These are phyloP conservation scores for Begonia loranthoides DNA, from an alignment of 306 rosid species.

Conservation along the genomic window DNA sequence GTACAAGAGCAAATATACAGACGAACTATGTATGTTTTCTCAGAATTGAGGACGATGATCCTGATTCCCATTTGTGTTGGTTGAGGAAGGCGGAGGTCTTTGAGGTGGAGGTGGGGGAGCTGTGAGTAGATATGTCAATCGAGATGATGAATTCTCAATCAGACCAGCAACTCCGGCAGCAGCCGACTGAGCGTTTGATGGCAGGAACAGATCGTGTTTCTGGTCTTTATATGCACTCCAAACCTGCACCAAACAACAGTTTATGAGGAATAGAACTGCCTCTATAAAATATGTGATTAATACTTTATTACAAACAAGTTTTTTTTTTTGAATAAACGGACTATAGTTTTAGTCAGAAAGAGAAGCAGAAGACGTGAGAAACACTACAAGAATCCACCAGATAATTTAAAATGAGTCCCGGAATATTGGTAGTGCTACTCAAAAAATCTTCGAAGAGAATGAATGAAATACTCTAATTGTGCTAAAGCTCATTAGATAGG, in stretches of 20 bases:
- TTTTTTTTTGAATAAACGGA: no score
- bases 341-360: no score
- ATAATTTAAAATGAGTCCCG: no score
- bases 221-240: slow-evolving; percentile 99
- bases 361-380: no score
- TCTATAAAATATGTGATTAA: no score
- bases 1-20: slow-evolving; percentile 26
- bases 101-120: slow-evolving; percentile 63
- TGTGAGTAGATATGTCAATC: slow-evolving; percentile 71
- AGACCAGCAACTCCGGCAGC: slow-evolving; percentile 98
- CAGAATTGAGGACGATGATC: slow-evolving; percentile 29
- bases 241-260: slow-evolving; percentile 37
- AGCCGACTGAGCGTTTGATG: slow-evolving; percentile 97
- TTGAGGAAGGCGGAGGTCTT: slow-evolving; percentile 38
- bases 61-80: slow-evolving; percentile 40
- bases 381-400: no score
- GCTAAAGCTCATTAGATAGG: no score
- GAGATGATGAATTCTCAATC: slow-evolving; percentile 80
- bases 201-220: slow-evolving; percentile 95
- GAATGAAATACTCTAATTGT: no score
- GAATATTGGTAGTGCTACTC: no score
- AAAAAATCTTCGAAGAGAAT: no score
- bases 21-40: not conserved
- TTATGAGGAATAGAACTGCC: not conserved
- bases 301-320: no score